Evolutionary conservation across 2,329 filamentous ascomycete species (phyloP), one percentile per base, ranked within the genome.

Genomic region (Colletotrichum tropicicola): DNA sequence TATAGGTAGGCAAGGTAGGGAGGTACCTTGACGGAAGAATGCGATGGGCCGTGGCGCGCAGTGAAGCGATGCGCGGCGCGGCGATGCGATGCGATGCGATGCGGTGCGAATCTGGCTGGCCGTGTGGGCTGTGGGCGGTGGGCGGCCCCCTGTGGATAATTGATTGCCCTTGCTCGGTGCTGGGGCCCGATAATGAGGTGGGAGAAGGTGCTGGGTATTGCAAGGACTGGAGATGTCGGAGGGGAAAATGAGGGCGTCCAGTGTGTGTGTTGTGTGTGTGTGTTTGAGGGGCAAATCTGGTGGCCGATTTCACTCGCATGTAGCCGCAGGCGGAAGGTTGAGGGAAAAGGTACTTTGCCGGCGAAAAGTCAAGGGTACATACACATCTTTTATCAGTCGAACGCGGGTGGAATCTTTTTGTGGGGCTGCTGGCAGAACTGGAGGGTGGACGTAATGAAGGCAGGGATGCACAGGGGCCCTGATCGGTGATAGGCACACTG

Each of bases 401-500:
- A 55, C 30, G 1, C 52, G 39, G 39, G 23, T 51, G 21, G 30
- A 56, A 32, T 48, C 13, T 32, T 30, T 27, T 19, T n/a, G 23
- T 27, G 49, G 19, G 39, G 39, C 39, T 49, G 25, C n/a, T 10
- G 5, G 27, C 37, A 19, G n/a, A 21, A 44, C n/a, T 19, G 60
- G 32, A 48, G 61, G 56, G 61, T 64, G 56, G 32, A 35, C 56
- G 35, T 60, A 65, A 44, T 27, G 21, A 51, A 12, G 8, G 12
- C 59, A 58, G 59, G 59, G 45, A 52, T 57, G 17, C 6, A 8
- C 30, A 28, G 39, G 45, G 47, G 25, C 9, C 45, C 12, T 19
- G 32, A n/a, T n/a, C n/a, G n/a, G n/a, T n/a, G n/a, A n/a, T n/a
- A n/a, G n/a, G n/a, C n/a, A n/a, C n/a, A n/a, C n/a, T n/a, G n/a